Conservation (phyloP, 345 rosid species). For the Pugionium dolabratum region DNA sequence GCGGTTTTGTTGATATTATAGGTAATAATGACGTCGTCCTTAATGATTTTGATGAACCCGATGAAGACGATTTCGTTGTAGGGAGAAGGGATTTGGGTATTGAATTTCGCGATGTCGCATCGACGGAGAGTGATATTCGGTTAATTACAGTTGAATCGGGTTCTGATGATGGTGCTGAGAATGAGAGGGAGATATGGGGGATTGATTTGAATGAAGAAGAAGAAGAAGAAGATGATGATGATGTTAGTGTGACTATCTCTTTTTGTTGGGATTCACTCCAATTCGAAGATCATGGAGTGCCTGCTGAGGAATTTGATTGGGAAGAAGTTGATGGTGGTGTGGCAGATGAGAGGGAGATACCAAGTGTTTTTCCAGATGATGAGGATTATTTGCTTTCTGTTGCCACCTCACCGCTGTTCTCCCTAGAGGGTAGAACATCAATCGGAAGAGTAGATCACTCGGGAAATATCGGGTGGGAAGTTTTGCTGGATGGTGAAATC, state of each 20-base stretch:
- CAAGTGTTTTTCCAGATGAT: constrained; percentile 57
- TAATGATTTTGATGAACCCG: constrained; percentile 39
- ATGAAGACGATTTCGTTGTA: constrained; percentile 54
- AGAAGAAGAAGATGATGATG: constrained; percentile 38
- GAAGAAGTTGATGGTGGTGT: constrained; percentile 78
- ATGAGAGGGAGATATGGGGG: constrained; percentile 37
- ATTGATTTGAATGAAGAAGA: constrained; percentile 55
- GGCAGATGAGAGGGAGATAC: constrained; percentile 67
- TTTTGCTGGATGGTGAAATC: constrained; percentile 61
- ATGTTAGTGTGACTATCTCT: constrained; percentile 52
- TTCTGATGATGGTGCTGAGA: constrained; percentile 48
- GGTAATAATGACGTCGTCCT: constrained; percentile 33
- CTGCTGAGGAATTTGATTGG: constrained; percentile 86
- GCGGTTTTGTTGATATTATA: constrained; percentile 37
- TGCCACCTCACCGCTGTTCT: constrained; percentile 52
- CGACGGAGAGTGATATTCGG: constrained; percentile 32
- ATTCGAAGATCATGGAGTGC: constrained; percentile 60
- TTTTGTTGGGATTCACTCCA: constrained; percentile 76
- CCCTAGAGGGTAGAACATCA: constrained; percentile 51
- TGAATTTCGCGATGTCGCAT: constrained; percentile 43
- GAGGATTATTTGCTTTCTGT: constrained; percentile 53
- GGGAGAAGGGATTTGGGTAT: constrained; percentile 51
- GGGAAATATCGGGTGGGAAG: constrained; percentile 77
- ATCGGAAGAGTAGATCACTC: constrained; percentile 54
- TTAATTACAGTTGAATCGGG: constrained; percentile 51